These are phyloP conservation scores for Globisporangium abappressorium DNA, from an alignment of 352 stramenopile species.

Conservation along the genomic window DNA sequence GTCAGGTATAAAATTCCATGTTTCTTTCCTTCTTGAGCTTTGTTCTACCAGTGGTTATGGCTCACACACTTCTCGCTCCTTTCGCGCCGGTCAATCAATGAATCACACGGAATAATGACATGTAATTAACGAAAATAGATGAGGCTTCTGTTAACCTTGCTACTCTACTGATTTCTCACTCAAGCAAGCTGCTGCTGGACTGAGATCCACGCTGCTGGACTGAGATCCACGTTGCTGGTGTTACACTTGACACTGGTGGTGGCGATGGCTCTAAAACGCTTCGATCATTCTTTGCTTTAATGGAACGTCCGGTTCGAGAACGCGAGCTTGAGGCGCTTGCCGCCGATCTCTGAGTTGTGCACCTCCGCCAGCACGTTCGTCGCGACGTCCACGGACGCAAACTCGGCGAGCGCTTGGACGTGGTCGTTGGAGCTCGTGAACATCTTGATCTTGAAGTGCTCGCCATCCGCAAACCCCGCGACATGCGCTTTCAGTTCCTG, in stretches of 20 bases:
- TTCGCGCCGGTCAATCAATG: neutral
- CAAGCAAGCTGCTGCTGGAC: neutral
- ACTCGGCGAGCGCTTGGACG: slow-evolving; percentile 49
- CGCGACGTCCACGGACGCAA: slow-evolving; percentile 41
- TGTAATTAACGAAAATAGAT: neutral
- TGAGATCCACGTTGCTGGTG: too few relatives aligned
- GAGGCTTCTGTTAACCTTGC: neutral
- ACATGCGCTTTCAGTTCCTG: slow-evolving; percentile 43
- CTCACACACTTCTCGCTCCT: too few relatives aligned
- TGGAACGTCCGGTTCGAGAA: slow-evolving; percentile 58
- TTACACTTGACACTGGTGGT: too few relatives aligned
- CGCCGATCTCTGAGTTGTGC: slow-evolving; percentile 40
- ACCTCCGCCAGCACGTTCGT: slow-evolving; percentile 51
- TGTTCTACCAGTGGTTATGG: neutral
- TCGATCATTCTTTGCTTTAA: neutral
- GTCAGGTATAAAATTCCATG: neutral
- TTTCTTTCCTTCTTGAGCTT: neutral
- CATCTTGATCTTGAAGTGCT: slow-evolving; percentile 44
- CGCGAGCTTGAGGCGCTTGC: slow-evolving; percentile 48
- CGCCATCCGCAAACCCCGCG: slow-evolving; percentile 29
- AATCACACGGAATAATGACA: neutral
- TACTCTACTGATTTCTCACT: neutral
- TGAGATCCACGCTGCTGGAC: too few relatives aligned
- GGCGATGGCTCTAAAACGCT: neutral
- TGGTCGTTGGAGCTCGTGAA: slow-evolving; percentile 50